Evolutionary conservation across 2,329 filamentous ascomycete genomes (phyloP), one percentile per base, ranked within the genome.

Genomic region (Penicillium sp.): DNA sequence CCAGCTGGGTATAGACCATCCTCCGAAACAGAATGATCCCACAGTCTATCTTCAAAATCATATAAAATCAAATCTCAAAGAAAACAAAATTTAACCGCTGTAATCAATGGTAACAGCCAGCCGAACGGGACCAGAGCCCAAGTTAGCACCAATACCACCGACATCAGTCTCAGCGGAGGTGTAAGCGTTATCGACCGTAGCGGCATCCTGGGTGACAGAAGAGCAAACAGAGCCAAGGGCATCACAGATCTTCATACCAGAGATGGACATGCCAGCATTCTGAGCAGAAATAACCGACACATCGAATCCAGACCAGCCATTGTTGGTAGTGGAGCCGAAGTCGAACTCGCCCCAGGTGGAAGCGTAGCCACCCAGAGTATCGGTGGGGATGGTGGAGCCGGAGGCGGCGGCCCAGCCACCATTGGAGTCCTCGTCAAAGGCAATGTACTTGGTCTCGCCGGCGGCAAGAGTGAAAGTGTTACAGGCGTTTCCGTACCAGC

Each of bases 231-330:
- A 58, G 7, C 64, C 57, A 17, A 59, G 43, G 3, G 43, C 60
- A 52, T 71, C 63, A 54, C 73, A 75, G 42, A 76, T 75, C 56
- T 67, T 61, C 73, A 76, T 75, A 12, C 73, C 73, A 62, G 75
- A 70, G 33, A 75, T 66, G 2, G 57, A 46, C 38, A 67, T 17
- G 9, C 60, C 65, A 9, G 71, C 68, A 12, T 71, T 62, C 67
- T 75, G 69, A 3, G 73, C 69, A 40, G 66, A 56, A 42, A 76
- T 75, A 21, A 68, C 71, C 2, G 71, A 73, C 23, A 73, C 71
- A 54, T 74, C 72, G 42, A 70, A 74, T 10, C 71, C 71, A 54
- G 70, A 72, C 68, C 69, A 72, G 54, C 65, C 69, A 7, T 33
- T 47, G 62, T 74, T 75, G 37, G 50, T 58, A 15, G 54, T 48